Evolutionary conservation across 164 flowering plant genomes (phyloP).

Genomic region (Amborella trichopoda): DNA sequence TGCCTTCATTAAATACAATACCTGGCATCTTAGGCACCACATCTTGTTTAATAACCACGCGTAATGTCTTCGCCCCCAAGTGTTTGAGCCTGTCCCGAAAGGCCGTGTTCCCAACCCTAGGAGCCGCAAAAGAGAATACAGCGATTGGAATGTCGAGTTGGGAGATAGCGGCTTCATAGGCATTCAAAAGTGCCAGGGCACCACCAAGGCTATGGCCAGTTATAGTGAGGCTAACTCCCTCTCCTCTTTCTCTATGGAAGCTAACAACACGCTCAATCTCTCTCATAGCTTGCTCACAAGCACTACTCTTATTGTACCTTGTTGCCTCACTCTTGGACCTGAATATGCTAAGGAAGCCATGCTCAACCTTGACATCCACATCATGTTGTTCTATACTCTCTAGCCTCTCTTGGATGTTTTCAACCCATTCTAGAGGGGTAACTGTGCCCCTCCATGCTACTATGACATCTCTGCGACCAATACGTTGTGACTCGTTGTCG

Average conservation of each 20-base stretch:
- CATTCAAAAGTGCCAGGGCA: slow-evolving; percentile 47
- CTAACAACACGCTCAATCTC: slow-evolving; percentile 30
- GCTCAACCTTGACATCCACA: slow-evolving; percentile 34
- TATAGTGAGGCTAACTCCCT: slow-evolving; percentile 50
- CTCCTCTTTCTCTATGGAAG: slow-evolving; percentile 21
- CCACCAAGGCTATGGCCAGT: slow-evolving; percentile 75
- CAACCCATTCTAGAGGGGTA: slow-evolving; percentile 45
- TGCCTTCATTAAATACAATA: slow-evolving; percentile 22
- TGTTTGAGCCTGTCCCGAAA: slow-evolving; percentile 26
- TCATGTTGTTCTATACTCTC: slow-evolving; percentile 16
- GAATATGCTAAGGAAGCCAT: slow-evolving; percentile 51
- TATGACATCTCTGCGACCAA: slow-evolving; percentile 60
- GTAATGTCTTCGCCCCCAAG: slow-evolving; percentile 30
- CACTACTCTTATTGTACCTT: slow-evolving; percentile 44
- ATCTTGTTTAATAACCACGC: slow-evolving; percentile 36
- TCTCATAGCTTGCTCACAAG: slow-evolving; percentile 47
- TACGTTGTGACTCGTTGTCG: slow-evolving; percentile 27
- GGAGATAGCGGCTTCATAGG: slow-evolving; percentile 31
- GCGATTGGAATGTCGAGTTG: slow-evolving; percentile 25
- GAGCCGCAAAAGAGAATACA: slow-evolving; percentile 58
- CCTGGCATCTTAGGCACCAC: slow-evolving; percentile 46
- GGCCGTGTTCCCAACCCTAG: slow-evolving; percentile 46
- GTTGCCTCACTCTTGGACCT: slow-evolving; percentile 26
- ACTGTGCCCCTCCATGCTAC: slow-evolving; percentile 70
- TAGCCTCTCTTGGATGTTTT: slow-evolving; percentile 26